Conservation (phyloP, 2,329 filamentous ascomycete species). For the Epicoccum sorghinum region DNA sequence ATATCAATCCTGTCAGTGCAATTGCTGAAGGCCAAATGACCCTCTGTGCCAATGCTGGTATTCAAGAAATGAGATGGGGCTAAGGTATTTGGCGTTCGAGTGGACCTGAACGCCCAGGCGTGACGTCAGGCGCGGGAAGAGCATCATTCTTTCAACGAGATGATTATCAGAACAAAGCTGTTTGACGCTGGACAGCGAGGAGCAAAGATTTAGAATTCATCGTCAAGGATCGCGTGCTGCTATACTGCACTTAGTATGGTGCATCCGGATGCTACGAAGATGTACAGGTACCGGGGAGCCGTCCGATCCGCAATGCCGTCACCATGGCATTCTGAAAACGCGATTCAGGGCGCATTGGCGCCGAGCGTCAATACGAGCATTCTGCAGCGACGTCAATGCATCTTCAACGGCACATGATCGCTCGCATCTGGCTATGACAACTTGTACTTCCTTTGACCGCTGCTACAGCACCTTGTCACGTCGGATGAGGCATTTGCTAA, state of each 20-base stretch:
- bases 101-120: slow-evolving; percentile 3
- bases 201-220: not conserved
- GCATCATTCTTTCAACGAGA: not conserved
- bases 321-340: slow-evolving; percentile 4
- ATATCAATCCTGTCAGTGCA: not conserved
- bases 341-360: slow-evolving; percentile 13
- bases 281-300: slow-evolving; percentile 12
- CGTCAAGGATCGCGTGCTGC: slow-evolving; percentile 2
- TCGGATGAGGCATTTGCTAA: too few species aligned
- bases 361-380: slow-evolving; percentile 10
- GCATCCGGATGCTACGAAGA: slow-evolving; percentile 8
- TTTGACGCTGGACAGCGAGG: not conserved
- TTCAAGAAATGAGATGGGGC: slow-evolving; percentile 11
- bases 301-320: slow-evolving; percentile 11
- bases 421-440: not conserved
- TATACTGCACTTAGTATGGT: slow-evolving; percentile 12
- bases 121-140: slow-evolving; percentile 14
- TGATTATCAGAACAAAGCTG: not conserved
- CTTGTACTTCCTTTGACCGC: not conserved
- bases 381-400: slow-evolving; percentile 13
- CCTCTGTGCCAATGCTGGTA: slow-evolving; percentile 10
- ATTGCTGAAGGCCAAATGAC: not conserved
- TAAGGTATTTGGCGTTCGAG: slow-evolving; percentile 16
- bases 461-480: not conserved
- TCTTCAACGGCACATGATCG: not conserved